phyloP scores from a whole-genome alignment of 139 green algal species.

The Tetratostichococcus sp. region DNA sequence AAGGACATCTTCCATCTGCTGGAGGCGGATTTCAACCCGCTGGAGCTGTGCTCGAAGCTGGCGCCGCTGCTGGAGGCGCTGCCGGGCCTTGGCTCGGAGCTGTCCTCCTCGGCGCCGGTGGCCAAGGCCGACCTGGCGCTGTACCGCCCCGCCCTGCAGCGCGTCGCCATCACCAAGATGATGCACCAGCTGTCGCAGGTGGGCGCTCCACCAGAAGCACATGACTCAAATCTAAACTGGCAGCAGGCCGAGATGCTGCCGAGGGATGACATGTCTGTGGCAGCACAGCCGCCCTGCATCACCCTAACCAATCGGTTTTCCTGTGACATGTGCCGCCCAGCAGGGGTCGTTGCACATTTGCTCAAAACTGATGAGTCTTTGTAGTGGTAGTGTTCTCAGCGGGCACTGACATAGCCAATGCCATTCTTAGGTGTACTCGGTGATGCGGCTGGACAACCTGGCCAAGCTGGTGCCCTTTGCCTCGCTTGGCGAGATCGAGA shows the following conservation, averaged over 20 bases:
- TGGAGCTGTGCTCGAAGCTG: conserved; percentile 84
- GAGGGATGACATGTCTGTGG: too few species aligned
- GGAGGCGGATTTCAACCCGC: conserved; percentile 85
- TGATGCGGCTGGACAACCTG: conserved; percentile 60
- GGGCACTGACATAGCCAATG: too few species aligned
- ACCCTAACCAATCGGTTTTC: too few species aligned
- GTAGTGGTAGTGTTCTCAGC: too few species aligned
- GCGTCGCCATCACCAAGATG: conserved; percentile 72
- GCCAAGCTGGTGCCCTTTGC: conserved; percentile 69
- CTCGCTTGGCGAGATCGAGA: conserved; percentile 78
- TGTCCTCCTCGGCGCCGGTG: conserved; percentile 57
- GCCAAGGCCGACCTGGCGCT: conserved; percentile 24
- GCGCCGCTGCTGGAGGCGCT: conserved; percentile 75
- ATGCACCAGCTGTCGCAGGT: conserved; percentile 86
- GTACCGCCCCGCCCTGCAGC: conserved; percentile 34
- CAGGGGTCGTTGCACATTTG: too few species aligned
- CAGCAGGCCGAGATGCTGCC: too few species aligned
- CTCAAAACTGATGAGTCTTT: too few species aligned
- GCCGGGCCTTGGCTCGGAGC: conserved; percentile 23
- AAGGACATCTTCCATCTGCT: conserved; percentile 71
- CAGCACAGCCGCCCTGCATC: too few species aligned
- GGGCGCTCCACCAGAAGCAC: too few species aligned
- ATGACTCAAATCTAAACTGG: too few species aligned
- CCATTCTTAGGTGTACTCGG: conserved; percentile 63
- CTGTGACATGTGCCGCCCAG: too few species aligned